phyloP scores from a whole-genome alignment of 805 yeast species.

The Starmerella roubikii region DNA sequence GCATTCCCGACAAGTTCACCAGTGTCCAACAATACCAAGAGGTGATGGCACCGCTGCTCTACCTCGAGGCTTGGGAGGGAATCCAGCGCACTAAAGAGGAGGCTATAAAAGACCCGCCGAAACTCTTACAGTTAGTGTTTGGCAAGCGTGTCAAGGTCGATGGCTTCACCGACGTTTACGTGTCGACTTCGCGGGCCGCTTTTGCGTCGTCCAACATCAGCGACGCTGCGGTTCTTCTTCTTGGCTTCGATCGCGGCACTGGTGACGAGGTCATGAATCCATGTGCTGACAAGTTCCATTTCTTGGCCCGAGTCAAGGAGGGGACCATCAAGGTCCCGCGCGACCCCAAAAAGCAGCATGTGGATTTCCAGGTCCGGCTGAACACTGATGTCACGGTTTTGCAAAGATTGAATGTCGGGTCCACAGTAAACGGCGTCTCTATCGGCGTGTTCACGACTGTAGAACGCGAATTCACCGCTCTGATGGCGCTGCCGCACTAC shows the following conservation, averaged over 20 bases:
- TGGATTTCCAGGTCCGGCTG: conserved; percentile 65
- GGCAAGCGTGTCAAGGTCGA: conserved; percentile 78
- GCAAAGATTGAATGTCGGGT: conserved; percentile 46
- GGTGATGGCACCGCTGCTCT: conserved; percentile 63
- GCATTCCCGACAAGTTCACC: conserved; percentile 43
- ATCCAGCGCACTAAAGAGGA: conserved; percentile 60
- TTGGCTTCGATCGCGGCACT: conserved; percentile 39
- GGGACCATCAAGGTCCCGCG: conserved; percentile 25
- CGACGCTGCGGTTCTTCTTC: conserved; percentile 63
- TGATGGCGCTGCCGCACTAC: conserved; percentile 70
- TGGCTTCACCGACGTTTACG: conserved; percentile 75
- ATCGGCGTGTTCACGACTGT: conserved; percentile 81
- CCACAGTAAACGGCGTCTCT: conserved; percentile 51
- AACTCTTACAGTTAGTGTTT: conserved; percentile 51
- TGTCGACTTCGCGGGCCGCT: conserved; percentile 44
- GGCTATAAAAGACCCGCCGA: conserved; percentile 25
- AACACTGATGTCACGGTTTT: conserved; percentile 35
- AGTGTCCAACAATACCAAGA: conserved; percentile 52
- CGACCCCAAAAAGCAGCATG: conserved; percentile 34
- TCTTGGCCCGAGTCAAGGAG: conserved; percentile 70
- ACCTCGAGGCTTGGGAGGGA: conserved; percentile 90
- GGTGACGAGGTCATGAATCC: conserved; percentile 12
- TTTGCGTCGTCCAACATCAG: conserved; percentile 41
- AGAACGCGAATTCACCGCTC: conserved; percentile 81
- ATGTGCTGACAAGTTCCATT: conserved; percentile 28